Conservation (phyloP, 495 filamentous ascomycete species). For the Neurospora cerealis region DNA sequence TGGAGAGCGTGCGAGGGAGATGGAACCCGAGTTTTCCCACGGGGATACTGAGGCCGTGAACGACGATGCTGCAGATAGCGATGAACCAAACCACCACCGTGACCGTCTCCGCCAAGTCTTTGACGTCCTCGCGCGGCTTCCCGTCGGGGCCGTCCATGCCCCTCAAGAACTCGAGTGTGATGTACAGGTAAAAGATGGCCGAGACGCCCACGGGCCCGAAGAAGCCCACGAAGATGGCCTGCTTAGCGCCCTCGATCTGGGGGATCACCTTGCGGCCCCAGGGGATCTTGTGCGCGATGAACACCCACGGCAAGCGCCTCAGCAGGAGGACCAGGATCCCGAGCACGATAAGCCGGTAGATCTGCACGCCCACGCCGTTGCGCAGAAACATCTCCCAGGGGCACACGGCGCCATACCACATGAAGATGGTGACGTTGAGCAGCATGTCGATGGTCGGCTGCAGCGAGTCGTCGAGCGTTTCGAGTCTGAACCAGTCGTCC, state of each 20-base stretch:
- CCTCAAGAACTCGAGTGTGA: slow-evolving; percentile 59
- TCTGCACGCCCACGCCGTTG: slow-evolving; percentile 56
- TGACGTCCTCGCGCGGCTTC: slow-evolving; percentile 54
- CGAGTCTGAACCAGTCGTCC: slow-evolving; percentile 88
- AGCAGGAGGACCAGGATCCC: slow-evolving; percentile 75
- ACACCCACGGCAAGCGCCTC: slow-evolving; percentile 67
- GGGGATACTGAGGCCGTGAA: slow-evolving; percentile 80
- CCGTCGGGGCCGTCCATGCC: slow-evolving; percentile 32
- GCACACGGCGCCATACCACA: slow-evolving; percentile 85
- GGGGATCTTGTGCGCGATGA: slow-evolving; percentile 53
- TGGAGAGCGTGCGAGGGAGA: slow-evolving; percentile 66
- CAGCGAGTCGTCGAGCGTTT: slow-evolving; percentile 78
- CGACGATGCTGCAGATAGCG: slow-evolving; percentile 76
- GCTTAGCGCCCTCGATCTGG: slow-evolving; percentile 63
- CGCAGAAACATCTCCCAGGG: slow-evolving; percentile 64
- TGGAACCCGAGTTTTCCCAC: slow-evolving; percentile 74
- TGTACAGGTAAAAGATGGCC: slow-evolving; percentile 81
- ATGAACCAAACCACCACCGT: slow-evolving; percentile 78
- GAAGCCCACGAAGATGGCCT: slow-evolving; percentile 81
- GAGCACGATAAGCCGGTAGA: slow-evolving; percentile 67
- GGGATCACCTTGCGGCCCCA: slow-evolving; percentile 37
- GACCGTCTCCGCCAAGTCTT: slow-evolving; percentile 50
- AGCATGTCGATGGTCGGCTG: slow-evolving; percentile 83
- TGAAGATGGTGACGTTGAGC: slow-evolving; percentile 73
- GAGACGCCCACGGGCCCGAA: slow-evolving; percentile 94